These are phyloP conservation scores for Fraxinus cuspidata DNA, from an alignment of 257 asterid species.

Conservation along the genomic window DNA sequence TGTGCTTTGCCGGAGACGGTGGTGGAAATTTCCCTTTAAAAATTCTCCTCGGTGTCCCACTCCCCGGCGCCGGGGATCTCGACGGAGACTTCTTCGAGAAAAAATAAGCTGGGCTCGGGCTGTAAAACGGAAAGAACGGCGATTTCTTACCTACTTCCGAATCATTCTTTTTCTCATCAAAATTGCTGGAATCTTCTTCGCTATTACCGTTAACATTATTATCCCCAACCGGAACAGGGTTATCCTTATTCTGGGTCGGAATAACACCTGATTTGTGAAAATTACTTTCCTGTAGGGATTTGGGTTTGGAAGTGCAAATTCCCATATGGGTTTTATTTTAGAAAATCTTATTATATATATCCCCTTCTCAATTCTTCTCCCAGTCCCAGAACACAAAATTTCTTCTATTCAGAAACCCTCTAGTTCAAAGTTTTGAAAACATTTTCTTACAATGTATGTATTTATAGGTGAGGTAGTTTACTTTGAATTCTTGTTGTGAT, in stretches of 20 bases:
- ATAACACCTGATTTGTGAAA: neutral
- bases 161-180: constrained; percentile 33
- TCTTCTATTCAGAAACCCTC: neutral
- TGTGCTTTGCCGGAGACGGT: constrained; percentile 73
- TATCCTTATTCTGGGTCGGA: constrained; percentile 13
- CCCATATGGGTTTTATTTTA: constrained; percentile 34
- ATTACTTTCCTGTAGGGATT: constrained; percentile 25
- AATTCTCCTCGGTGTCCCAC: constrained; percentile 47
- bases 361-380: neutral
- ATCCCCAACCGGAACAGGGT: constrained; percentile 21
- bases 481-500: neutral
- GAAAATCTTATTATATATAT: neutral
- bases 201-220: constrained; percentile 1
- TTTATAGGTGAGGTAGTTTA: neutral
- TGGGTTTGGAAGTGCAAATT: constrained; percentile 44
- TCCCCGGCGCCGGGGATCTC: constrained; percentile 40
- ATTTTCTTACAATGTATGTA: neutral
- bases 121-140: constrained; percentile 58
- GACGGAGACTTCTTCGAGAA: constrained; percentile 64
- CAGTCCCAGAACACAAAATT: neutral
- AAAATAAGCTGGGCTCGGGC: constrained; percentile 62
- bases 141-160: constrained; percentile 45
- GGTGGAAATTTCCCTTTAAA: constrained; percentile 59
- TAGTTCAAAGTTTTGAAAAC: neutral
- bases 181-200: constrained; percentile 18